A percentile compares a stretch with the other conserved stretches of the same genome.
Conservation (phyloP, 345 rosid species). For the Ceriops tagal region DNA sequence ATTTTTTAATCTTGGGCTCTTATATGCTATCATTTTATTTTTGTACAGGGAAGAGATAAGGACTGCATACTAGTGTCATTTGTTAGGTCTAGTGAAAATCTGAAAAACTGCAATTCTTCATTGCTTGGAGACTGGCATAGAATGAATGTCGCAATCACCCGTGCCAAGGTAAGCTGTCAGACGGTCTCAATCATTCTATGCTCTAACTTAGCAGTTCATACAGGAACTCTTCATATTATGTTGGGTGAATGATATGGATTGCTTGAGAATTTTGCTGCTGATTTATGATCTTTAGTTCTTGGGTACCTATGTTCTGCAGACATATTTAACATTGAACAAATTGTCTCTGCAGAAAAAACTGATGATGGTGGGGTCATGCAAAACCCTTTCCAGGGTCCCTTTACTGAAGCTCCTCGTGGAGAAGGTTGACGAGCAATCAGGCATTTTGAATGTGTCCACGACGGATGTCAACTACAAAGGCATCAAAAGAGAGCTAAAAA, state of each 20-base stretch:
- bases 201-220: background rate
- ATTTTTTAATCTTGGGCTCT: too few species aligned
- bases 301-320: background rate
- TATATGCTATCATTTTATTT: background rate
- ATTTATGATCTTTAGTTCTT: background rate
- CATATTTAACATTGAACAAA: background rate
- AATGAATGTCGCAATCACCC: conserved; percentile 87
- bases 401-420: conserved; percentile 74
- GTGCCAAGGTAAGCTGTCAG: conserved; percentile 65
- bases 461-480: conserved; percentile 32
- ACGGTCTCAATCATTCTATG: background rate
- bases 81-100: conserved; percentile 70
- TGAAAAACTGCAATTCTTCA: conserved; percentile 52
- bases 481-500: conserved; percentile 10
- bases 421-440: conserved; percentile 67
- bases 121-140: conserved; percentile 96
- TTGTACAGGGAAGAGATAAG: conserved; percentile 82
- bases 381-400: conserved; percentile 74
- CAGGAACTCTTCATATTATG: background rate
- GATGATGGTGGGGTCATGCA: conserved; percentile 84
- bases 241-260: background rate
- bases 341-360: conserved; percentile 60
- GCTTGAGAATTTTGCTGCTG: background rate
- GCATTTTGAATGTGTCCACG: conserved; percentile 44
- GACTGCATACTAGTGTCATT: conserved; percentile 88